Conservation (phyloP, 1,284 basidiomycete genomes). For the Vanrija humicola region DNA sequence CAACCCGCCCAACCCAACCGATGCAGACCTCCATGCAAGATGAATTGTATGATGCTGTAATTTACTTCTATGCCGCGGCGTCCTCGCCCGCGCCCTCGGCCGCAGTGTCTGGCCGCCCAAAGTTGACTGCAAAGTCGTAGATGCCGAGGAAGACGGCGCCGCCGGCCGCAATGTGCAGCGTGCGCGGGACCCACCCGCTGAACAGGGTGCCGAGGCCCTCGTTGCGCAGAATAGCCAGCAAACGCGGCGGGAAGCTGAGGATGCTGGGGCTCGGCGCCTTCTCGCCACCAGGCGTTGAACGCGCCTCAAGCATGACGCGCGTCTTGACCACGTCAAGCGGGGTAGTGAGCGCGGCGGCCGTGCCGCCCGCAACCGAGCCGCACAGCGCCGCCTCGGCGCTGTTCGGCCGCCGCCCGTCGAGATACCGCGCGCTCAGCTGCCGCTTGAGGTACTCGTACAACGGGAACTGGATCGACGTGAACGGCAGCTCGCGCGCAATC, state of each 20-base stretch:
- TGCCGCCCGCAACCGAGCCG: conserved; percentile 84
- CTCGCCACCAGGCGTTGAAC: background rate
- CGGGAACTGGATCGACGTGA: conserved; percentile 96
- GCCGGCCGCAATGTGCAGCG: conserved; percentile 91
- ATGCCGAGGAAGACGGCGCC: conserved; percentile 95
- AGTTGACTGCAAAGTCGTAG: conserved; percentile 60
- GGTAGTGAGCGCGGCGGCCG: conserved; percentile 86
- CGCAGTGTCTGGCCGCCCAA: conserved; percentile 12
- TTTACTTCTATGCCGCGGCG: background rate
- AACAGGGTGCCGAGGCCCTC: conserved; percentile 80
- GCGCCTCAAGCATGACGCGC: conserved; percentile 87
- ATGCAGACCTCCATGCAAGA: too few relatives aligned
- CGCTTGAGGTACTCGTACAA: conserved; percentile 86
- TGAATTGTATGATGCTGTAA: background rate
- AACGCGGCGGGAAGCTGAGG: conserved; percentile 57
- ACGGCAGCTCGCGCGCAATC: conserved; percentile 83
- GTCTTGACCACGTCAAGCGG: conserved; percentile 97
- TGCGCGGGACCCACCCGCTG: conserved; percentile 82
- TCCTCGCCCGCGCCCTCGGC: background rate
- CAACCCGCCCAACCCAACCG: too few relatives aligned
- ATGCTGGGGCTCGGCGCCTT: conserved; percentile 45
- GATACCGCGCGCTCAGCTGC: conserved; percentile 52
- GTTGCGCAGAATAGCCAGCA: conserved; percentile 62
- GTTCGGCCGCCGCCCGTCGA: conserved; percentile 56
- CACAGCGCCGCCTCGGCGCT: conserved; percentile 85